Base-by-base conservation (phyloP, 768 basidiomycete species). In the Leccinum imitatum region DNA sequence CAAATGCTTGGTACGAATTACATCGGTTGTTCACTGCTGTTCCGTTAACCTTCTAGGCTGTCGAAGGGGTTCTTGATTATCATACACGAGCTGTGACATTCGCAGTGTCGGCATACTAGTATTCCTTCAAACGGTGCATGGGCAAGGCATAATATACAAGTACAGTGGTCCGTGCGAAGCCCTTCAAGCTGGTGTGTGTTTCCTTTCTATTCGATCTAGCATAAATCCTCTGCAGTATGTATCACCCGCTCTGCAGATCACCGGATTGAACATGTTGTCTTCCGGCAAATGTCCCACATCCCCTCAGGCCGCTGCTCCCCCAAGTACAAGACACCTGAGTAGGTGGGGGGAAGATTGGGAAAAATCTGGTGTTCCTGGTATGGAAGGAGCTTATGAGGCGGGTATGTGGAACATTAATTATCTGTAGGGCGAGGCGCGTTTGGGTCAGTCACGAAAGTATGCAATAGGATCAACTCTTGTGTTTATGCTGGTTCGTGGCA, bases 341-440 rank as follows among this genome's bases (percentile, higher is more conserved):
- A 77, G 95, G 59, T 98, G 93, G 86, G 90, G 91, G 67, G 89
- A 92, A 56, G 95, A 98, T 65, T 98, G 92, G 87, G 93, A 95
- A 68, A 93, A 96, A 70, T 31, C 76, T 97, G 10, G 95, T 96
- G 69, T 78, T 93, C 33, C 69, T 96, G 67, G 93, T 87, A 67
- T 50, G 67, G 51, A 37, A 23, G 33, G 10, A 48, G 44, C 13
- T 51, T 57, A 13, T 56, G 21, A 9, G 2, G 47, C 31, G 17
- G 25, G 19, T 4, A 19, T 50, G 13, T 50, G 56, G 19, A 47
- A 8, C n/a, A 11, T 39, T 56, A 13, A 50, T 25, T 8, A 50
- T 27, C 9, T 37, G 2, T 62, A 93, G 90, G 94, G 94, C 88
- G 89, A 69, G 95, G 95, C 0, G 93, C 84, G 0, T 96, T 93